phyloP scores from a whole-genome alignment of 768 basidiomycete species.

The Cantharellus anzutake region DNA sequence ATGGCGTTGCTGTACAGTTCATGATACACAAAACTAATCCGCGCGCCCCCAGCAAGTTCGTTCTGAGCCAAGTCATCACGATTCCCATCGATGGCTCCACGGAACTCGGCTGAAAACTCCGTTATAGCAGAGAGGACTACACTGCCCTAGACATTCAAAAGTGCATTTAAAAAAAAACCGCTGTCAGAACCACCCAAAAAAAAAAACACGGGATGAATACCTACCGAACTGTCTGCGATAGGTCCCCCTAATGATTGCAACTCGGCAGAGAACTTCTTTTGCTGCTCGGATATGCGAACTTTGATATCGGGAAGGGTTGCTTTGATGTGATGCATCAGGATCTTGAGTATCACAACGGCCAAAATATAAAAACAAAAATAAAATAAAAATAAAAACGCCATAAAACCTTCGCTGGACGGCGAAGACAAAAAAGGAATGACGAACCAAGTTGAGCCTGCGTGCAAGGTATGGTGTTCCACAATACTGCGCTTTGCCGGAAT shows the following conservation, averaged over 20 bases:
- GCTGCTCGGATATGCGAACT: conserved; percentile 74
- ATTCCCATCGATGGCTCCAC: conserved; percentile 91
- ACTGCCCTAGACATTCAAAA: conserved; percentile 27
- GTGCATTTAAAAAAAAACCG: neutral
- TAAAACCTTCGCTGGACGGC: neutral
- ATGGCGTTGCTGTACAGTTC: conserved; percentile 95
- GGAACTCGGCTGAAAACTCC: conserved; percentile 94
- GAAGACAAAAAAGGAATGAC: neutral
- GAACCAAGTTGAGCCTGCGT: conserved; percentile 69
- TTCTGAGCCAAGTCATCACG: conserved; percentile 88
- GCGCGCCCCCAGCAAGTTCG: conserved; percentile 91
- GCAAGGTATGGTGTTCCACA: conserved; percentile 91
- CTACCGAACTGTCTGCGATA: conserved; percentile 59
- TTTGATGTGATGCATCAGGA: conserved; percentile 98
- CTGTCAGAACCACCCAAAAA: neutral
- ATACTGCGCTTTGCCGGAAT: conserved; percentile 85
- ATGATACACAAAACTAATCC: conserved; percentile 98
- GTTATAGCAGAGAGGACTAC: conserved; percentile 92
- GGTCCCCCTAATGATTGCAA: conserved; percentile 62
- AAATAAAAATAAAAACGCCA: neutral
- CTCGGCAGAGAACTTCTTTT: conserved; percentile 75
- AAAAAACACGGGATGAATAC: neutral
- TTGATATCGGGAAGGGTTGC: conserved; percentile 97
- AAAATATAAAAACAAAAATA: neutral
- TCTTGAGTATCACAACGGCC: conserved; percentile 27